Evolutionary conservation across 2,329 filamentous ascomycete genomes (phyloP).

Genomic region (Phaeophleospora eucalypticola): DNA sequence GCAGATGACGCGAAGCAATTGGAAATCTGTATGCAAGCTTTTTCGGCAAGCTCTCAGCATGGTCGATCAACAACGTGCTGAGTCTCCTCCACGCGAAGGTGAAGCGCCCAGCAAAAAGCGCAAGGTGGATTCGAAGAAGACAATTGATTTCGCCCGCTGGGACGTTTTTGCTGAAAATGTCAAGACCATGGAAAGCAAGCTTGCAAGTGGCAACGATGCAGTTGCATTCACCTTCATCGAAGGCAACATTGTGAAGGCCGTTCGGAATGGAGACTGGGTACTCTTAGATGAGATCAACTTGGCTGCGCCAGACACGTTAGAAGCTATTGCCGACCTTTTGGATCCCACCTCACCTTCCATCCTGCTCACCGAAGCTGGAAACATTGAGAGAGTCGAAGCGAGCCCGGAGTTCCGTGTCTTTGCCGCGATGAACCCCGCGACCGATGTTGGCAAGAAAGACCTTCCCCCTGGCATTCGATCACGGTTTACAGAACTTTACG

Average conservation of each 20-base stretch:
- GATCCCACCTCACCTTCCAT: conserved; percentile 73
- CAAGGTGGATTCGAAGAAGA: conserved; percentile 54
- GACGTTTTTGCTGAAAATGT: conserved; percentile 70
- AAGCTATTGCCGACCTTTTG: conserved; percentile 86
- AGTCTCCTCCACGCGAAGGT: conserved; percentile 49
- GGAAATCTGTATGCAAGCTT: conserved; percentile 77
- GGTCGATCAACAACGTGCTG: conserved; percentile 58
- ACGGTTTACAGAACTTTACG: conserved; percentile 92
- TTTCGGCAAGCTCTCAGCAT: conserved; percentile 88
- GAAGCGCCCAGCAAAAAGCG: conserved; percentile 69
- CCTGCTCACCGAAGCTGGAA: conserved; percentile 86
- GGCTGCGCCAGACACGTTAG: conserved; percentile 88
- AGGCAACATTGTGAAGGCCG: conserved; percentile 93
- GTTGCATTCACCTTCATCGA: conserved; percentile 97
- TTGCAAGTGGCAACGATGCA: conserved; percentile 65
- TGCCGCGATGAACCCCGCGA: conserved; percentile 98
- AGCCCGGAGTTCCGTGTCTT: conserved; percentile 95
- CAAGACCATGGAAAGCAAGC: conserved; percentile 74
- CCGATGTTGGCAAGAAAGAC: conserved; percentile 94
- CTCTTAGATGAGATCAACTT: conserved; percentile 96
- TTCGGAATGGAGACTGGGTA: conserved; percentile 94
- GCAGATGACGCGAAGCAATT: conserved; percentile 75
- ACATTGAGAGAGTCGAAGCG: conserved; percentile 82
- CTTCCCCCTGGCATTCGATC: conserved; percentile 83
- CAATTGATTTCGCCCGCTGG: conserved; percentile 61